Evolutionary conservation across 176 grass and related monocot genomes (phyloP), one percentile per base, ranked within the genome.

Genomic region (Avena insularis): DNA sequence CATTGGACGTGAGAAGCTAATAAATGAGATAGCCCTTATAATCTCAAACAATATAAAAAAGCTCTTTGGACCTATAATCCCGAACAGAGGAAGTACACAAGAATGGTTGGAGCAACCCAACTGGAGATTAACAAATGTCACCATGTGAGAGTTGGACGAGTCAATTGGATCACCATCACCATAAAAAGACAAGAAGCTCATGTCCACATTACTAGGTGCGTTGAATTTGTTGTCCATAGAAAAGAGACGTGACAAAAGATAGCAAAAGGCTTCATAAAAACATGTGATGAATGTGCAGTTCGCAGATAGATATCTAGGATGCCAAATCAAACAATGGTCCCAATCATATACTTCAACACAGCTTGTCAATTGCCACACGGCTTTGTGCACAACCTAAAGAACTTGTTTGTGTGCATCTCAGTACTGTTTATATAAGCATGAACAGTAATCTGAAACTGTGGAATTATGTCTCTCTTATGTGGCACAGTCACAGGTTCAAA

Each of bases 211-310:
- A 59, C 67, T n/a, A 50, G 67, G 13, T 23, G 13, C 50, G 38
- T 36, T 35, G 14, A 45, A 19, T 76, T 68, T 19, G 9, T 80
- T 77, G 61, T 86, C 33, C 40, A 62, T 1, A 25, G 12, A 82
- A 84, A 29, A 77, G 81, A 61, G 60, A 88, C 53, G 38, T 79
- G 48, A 19, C 12, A 45, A 70, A 81, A 40, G 40, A 20, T 53
- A 61, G 20, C 27, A 10, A 4, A 16, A 20, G 1, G 20, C 50
- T 67, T 59, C 48, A 60, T 12, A 21, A 43, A 38, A 50, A 2
- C 85, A 91, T 80, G 67, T 80, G 85, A 75, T n/a, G 29, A 84
- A 61, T 35, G 53, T 86, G 70, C 68, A 9, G 16, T 29, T 54
- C 36, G 13, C 6, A 83, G 33, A 71, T 19, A 17, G 16, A 57